Conservation (phyloP, 2,329 filamentous ascomycete species). For the Pestalotiopsis sp. region DNA sequence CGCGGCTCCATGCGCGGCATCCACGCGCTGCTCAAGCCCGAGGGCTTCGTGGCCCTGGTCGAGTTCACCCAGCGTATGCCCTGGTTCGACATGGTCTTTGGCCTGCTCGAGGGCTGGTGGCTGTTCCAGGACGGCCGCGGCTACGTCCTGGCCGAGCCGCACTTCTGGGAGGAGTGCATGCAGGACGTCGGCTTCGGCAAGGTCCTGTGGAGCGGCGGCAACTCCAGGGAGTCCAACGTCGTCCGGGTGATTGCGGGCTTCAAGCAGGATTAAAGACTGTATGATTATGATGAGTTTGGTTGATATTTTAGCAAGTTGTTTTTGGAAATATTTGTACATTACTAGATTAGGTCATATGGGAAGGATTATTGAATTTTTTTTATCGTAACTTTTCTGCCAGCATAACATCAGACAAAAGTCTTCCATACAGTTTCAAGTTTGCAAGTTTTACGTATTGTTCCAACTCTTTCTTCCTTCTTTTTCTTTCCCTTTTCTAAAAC, state of each 20-base stretch:
- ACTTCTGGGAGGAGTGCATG: conserved; percentile 26
- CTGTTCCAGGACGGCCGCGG: conserved; percentile 29
- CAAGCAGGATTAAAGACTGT: neutral
- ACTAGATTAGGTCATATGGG: too few species aligned
- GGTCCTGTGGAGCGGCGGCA: conserved; percentile 28
- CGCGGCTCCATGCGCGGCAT: conserved; percentile 26
- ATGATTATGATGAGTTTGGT: too few species aligned
- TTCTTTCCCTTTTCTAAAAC: too few species aligned
- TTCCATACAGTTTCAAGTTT: too few species aligned
- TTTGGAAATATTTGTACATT: too few species aligned
- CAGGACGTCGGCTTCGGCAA: conserved; percentile 22
- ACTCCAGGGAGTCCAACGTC: conserved; percentile 24
- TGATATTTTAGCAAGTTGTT: too few species aligned
- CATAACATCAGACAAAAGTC: too few species aligned
- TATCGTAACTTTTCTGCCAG: too few species aligned
- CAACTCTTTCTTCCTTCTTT: too few species aligned
- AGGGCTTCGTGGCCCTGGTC: conserved; percentile 31
- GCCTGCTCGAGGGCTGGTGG: conserved; percentile 39
- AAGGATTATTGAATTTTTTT: too few species aligned
- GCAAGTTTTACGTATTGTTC: too few species aligned
- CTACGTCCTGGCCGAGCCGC: conserved; percentile 26
- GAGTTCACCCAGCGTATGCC: conserved; percentile 32
- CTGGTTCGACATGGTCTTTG: conserved; percentile 35
- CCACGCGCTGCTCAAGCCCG: conserved; percentile 27
- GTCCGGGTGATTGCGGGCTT: conserved; percentile 21